These are phyloP conservation scores for Drechslerella dactyloides DNA, from an alignment of 2,329 filamentous ascomycete genomes.

Conservation along the genomic window DNA sequence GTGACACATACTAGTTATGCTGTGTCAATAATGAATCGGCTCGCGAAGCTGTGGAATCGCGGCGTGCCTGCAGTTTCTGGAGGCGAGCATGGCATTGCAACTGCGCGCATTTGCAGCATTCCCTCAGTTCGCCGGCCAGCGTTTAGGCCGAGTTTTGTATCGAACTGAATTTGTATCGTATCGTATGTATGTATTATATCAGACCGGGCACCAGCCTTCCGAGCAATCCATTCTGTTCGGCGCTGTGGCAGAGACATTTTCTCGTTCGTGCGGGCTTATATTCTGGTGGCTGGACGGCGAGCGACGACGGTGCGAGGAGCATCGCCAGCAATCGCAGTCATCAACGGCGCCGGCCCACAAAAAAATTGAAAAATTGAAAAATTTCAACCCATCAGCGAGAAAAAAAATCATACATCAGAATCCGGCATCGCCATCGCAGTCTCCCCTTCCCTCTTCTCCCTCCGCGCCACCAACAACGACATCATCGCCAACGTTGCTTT, in stretches of 20 bases:
- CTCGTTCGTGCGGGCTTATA: background rate
- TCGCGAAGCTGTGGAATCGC: background rate
- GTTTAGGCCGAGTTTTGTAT: background rate
- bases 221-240: background rate
- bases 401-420: too few species aligned
- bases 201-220: background rate
- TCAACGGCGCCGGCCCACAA: background rate
- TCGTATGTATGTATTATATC: background rate
- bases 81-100: background rate
- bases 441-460: too few species aligned
- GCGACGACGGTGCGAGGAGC: background rate
- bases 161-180: background rate
- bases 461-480: too few species aligned
- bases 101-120: background rate
- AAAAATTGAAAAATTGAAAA: background rate
- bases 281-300: constrained; percentile 9
- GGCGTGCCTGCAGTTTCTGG: background rate
- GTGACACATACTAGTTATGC: background rate
- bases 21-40: background rate
- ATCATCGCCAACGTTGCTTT: too few species aligned
- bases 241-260: background rate
- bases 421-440: too few species aligned
- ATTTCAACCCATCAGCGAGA: too few species aligned
- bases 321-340: background rate
- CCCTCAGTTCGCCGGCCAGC: background rate